These are phyloP conservation scores for Hippophae tibetana DNA, from an alignment of 306 rosid species.

Conservation along the genomic window DNA sequence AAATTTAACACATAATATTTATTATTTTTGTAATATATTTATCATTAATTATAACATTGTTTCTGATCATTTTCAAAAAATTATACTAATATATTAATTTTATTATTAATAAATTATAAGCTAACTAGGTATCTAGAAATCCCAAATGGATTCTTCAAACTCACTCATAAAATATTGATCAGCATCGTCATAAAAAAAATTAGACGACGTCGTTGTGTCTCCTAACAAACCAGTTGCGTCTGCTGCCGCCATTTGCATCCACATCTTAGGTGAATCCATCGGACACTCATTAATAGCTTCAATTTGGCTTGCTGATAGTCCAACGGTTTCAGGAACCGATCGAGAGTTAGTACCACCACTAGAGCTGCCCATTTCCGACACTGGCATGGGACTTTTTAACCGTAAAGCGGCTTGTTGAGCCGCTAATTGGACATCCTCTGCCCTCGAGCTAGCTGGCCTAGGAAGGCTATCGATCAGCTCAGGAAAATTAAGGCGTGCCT, in stretches of 20 bases:
- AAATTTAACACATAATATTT: no score
- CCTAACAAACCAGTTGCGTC: slow-evolving; percentile 16
- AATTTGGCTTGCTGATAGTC: slow-evolving; percentile 60
- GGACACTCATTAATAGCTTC: slow-evolving; percentile 86
- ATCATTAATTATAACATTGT: no score
- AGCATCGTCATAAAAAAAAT: neutral
- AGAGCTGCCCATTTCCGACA: neutral
- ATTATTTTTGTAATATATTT: no score
- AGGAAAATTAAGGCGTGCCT: slow-evolving; percentile 58
- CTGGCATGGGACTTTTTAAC: slow-evolving; percentile 7
- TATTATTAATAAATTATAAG: no score
- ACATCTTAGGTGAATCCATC: slow-evolving; percentile 70
- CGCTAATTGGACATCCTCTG: slow-evolving; percentile 53
- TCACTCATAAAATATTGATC: neutral
- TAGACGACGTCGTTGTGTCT: neutral
- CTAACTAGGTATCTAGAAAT: neutral
- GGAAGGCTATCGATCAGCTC: slow-evolving; percentile 41
- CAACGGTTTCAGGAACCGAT: slow-evolving; percentile 26
- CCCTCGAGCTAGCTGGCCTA: slow-evolving; percentile 31
- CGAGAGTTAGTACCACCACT: neutral
- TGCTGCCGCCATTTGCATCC: slow-evolving; percentile 55
- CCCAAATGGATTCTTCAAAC: neutral
- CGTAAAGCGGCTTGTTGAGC: slow-evolving; percentile 71
- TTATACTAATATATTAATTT: no score
- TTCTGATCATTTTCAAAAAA: no score